Evolutionary conservation across 2,329 filamentous ascomycete species (phyloP), one percentile per base, ranked within the genome.

Genomic region (Clonostachys solani): DNA sequence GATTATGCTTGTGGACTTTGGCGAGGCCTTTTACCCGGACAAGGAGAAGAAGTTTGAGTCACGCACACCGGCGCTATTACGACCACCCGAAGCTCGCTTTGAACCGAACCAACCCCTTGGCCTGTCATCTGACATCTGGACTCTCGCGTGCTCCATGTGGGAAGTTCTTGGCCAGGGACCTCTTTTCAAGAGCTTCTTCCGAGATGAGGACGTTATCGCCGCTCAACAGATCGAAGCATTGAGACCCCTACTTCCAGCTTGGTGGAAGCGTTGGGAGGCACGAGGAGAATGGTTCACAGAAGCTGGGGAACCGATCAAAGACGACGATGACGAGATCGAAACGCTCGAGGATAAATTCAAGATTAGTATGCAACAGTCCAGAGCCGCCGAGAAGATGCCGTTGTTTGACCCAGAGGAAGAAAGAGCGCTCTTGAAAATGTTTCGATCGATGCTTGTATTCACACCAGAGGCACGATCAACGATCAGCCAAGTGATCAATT

Each of bases 41-140:
- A 19, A 17, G 15, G 33, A 10, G 44, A 56, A 13, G 49, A 56
- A 45, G 36, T 41, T 46, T 19, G 36, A 40, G 18, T 46, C 18
- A 13, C 4, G 29, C 19, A 46, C 44, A 10, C 35, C 44, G n/a
- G 18, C 40, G 16, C n/a, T 46, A 6, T 6, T 40, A 35, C 44
- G 44, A 18, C 60, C 64, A 12, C 67, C 65, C 0, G 66, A 69
- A 48, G 54, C 50, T 33, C 50, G 54, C 3, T 70, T 71, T 49
- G 60, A 67, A 35, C 58, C 62, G 17, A 52, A 48, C 10, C 56
- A 47, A 12, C 57, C 64, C 12, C 54, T 69, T 5, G 61, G 62
- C 2, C 66, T 59, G 37, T 17, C 60, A 18, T 61, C 64, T 1
- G 67, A 71, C 38, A 66, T 70, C n/a, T 72, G 67, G 68, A 64